Percentiles rank a stretch among this genome's conserved stretches.
Evolutionary conservation across 2,329 filamentous ascomycete species (phyloP).

Genomic region (Botrytis fabae): DNA sequence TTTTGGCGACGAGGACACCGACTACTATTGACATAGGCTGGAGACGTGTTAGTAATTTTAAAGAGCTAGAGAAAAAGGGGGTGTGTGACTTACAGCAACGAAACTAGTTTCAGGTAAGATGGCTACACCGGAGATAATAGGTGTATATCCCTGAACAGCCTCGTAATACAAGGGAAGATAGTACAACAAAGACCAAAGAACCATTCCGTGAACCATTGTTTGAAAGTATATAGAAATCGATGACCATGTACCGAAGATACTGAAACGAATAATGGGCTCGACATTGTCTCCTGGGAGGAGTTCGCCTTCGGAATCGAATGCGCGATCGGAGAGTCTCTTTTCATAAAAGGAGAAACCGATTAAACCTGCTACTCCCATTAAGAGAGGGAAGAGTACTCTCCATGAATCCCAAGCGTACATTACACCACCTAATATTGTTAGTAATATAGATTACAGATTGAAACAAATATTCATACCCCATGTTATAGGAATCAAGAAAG

Average conservation of each 20-base stretch:
- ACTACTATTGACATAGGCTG: slow-evolving; percentile 55
- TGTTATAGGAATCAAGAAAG: slow-evolving; percentile 61
- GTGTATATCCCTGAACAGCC: slow-evolving; percentile 53
- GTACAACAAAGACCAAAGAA: slow-evolving; percentile 56
- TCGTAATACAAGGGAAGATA: slow-evolving; percentile 55
- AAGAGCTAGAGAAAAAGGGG: slow-evolving; percentile 28
- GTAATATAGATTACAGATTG: neutral
- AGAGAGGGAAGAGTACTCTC: slow-evolving; percentile 61
- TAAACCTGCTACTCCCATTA: slow-evolving; percentile 55
- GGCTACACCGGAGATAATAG: slow-evolving; percentile 56
- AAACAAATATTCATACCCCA: slow-evolving; percentile 46
- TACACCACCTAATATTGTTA: slow-evolving; percentile 49
- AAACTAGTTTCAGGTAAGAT: slow-evolving; percentile 62
- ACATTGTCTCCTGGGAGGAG: slow-evolving; percentile 30
- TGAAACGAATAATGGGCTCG: slow-evolving; percentile 45
- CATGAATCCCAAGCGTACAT: slow-evolving; percentile 65
- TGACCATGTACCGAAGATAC: slow-evolving; percentile 50
- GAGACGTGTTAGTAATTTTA: slow-evolving; percentile 50
- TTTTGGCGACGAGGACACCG: slow-evolving; percentile 55
- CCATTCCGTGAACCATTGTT: slow-evolving; percentile 58
- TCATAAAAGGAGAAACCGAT: slow-evolving; percentile 57
- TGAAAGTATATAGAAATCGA: slow-evolving; percentile 52
- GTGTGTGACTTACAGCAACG: slow-evolving; percentile 49
- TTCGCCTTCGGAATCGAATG: slow-evolving; percentile 34
- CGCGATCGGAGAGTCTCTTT: slow-evolving; percentile 31